phyloP scores from a whole-genome alignment of 1,139 yeast species.

The Candida sp. region DNA sequence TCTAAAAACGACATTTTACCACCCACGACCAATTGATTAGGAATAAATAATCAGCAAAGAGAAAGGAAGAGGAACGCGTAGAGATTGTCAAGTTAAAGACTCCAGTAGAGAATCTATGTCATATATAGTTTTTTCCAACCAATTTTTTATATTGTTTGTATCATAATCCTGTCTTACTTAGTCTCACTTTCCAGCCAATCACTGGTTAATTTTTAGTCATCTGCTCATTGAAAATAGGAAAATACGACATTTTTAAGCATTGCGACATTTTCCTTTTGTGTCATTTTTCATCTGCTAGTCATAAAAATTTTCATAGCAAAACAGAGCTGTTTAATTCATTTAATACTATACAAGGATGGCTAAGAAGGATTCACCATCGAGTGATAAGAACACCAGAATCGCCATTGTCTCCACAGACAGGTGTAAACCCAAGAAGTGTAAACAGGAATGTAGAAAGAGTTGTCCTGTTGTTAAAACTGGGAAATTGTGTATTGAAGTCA shows the following conservation, averaged over 20 bases:
- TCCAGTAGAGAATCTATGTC: too few relatives aligned
- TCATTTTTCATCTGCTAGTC: background rate
- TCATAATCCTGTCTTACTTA: too few relatives aligned
- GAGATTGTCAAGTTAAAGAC: too few relatives aligned
- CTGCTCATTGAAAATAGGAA: background rate
- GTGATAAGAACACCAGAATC: conserved; percentile 73
- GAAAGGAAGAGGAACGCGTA: too few relatives aligned
- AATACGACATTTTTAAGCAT: background rate
- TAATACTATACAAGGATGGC: background rate
- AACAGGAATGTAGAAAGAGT: conserved; percentile 94
- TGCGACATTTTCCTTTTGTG: background rate
- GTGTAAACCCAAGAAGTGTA: conserved; percentile 97
- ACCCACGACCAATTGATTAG: too few relatives aligned
- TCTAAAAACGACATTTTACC: too few relatives aligned
- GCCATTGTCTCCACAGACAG: conserved; percentile 92
- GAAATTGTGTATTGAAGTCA: conserved; percentile 93
- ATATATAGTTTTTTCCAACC: too few relatives aligned
- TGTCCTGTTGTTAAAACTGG: conserved; percentile 99
- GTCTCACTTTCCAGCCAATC: background rate
- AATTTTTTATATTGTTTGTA: too few relatives aligned
- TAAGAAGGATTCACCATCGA: conserved; percentile 22
- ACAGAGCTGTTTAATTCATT: background rate
- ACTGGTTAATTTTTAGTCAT: background rate
- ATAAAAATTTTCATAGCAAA: conserved; percentile 1
- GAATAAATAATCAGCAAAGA: too few relatives aligned